Evolutionary conservation across 148 eudicot species (phyloP).

Genomic region (Dysphania ambrosioides): DNA sequence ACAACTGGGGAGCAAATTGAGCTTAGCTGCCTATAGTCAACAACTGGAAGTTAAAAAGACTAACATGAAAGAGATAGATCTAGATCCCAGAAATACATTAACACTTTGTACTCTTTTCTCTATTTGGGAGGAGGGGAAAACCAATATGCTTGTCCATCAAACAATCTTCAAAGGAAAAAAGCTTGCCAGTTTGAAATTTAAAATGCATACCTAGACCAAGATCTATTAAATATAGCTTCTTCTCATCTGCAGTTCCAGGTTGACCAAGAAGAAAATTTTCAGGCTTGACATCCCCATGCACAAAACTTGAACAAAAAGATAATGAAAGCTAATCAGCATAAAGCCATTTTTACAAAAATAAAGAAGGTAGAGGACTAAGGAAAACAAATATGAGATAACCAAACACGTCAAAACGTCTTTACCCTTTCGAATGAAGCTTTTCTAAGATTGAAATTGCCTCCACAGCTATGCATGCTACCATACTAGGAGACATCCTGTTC

Average conservation of each 20-base stretch:
- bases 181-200: neutral
- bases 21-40: neutral
- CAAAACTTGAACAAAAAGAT: conserved; percentile 51
- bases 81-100: neutral
- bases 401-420: conserved; percentile 14
- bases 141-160: neutral
- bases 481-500: conserved; percentile 83
- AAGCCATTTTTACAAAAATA: neutral
- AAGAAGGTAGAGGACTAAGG: neutral
- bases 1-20: neutral
- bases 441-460: conserved; percentile 93
- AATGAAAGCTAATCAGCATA: neutral
- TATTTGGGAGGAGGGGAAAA: no score
- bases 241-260: conserved; percentile 78
- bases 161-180: neutral
- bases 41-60: neutral
- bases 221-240: conserved; percentile 90
- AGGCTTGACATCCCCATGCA: conserved; percentile 97
- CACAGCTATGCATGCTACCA: conserved; percentile 95
- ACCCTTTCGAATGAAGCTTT: conserved; percentile 92
- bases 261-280: conserved; percentile 89
- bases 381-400: neutral
- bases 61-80: neutral
- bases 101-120: neutral
- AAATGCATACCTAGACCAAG: conserved; percentile 77